These are phyloP conservation scores for Mycosphaerella sp. DNA, from an alignment of 2,329 filamentous ascomycete species.

Conservation along the genomic window DNA sequence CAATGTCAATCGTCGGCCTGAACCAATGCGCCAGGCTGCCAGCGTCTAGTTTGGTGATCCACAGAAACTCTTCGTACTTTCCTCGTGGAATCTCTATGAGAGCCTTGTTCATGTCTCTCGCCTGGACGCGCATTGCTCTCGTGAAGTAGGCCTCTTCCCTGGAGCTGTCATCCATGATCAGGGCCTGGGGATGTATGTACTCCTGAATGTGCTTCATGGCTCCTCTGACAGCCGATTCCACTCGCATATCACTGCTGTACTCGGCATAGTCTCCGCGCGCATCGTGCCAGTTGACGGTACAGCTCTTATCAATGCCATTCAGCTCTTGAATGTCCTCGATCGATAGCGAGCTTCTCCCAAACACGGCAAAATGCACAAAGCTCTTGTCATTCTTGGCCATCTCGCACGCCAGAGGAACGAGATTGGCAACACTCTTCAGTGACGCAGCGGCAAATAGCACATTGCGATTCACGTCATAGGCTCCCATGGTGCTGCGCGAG, in stretches of 20 bases:
- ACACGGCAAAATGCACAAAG: constrained; percentile 73
- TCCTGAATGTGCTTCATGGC: constrained; percentile 65
- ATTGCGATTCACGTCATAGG: constrained; percentile 55
- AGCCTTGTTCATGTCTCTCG: constrained; percentile 49
- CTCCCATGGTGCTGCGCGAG: constrained; percentile 49
- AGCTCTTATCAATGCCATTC: constrained; percentile 70
- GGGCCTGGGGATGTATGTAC: constrained; percentile 70
- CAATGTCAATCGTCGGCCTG: constrained; percentile 68
- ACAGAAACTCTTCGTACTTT: constrained; percentile 59
- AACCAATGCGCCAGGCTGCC: constrained; percentile 71
- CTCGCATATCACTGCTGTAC: constrained; percentile 63
- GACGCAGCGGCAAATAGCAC: constrained; percentile 74
- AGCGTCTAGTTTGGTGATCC: constrained; percentile 73
- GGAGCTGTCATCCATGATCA: constrained; percentile 63
- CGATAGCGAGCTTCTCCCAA: constrained; percentile 65
- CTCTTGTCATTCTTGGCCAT: constrained; percentile 68
- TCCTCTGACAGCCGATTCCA: constrained; percentile 57
- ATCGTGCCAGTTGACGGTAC: constrained; percentile 61
- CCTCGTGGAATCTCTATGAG: constrained; percentile 68
- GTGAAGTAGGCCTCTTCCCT: constrained; percentile 66
- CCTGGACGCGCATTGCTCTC: constrained; percentile 52
- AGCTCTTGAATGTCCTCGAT: constrained; percentile 64
- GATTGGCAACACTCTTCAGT: constrained; percentile 62
- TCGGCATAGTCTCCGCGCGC: constrained; percentile 68
- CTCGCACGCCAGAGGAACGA: constrained; percentile 78